Conservation (phyloP, 108 stramenopile species). For the Nannochloropsis granulata region DNA sequence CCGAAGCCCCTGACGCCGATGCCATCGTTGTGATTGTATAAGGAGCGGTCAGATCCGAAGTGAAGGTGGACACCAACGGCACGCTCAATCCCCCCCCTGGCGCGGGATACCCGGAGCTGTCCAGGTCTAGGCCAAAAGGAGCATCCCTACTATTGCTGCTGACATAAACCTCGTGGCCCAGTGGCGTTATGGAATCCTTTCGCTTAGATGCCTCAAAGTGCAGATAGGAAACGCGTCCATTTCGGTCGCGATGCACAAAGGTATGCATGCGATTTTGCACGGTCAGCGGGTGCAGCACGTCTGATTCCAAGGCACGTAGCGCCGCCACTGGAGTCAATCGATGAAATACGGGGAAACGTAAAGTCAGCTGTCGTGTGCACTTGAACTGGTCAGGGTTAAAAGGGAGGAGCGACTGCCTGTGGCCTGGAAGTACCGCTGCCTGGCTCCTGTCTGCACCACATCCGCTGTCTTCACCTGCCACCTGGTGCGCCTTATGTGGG, state of each 20-base stretch:
- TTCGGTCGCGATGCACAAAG: neutral
- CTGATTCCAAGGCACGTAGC: neutral
- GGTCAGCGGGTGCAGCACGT: neutral
- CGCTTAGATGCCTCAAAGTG: neutral
- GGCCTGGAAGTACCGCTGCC: neutral
- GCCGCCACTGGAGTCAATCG: neutral
- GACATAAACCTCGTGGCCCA: neutral
- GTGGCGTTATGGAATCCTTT: neutral
- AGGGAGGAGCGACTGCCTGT: neutral
- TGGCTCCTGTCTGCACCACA: neutral
- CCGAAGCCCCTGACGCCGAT: neutral
- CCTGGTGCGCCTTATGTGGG: no score
- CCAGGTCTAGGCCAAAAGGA: neutral
- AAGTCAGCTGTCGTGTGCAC: neutral
- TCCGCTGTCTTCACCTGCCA: neutral
- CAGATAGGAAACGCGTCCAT: neutral
- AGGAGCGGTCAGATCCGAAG: neutral
- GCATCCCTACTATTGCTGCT: neutral
- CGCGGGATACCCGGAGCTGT: neutral
- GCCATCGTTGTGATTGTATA: neutral
- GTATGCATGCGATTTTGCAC: neutral
- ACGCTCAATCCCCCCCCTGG: neutral
- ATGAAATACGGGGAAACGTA: neutral
- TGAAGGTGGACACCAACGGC: neutral
- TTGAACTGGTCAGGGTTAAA: neutral